These are phyloP conservation scores for Xylaria polymorpha DNA, from an alignment of 2,329 filamentous ascomycete genomes.

Conservation along the genomic window DNA sequence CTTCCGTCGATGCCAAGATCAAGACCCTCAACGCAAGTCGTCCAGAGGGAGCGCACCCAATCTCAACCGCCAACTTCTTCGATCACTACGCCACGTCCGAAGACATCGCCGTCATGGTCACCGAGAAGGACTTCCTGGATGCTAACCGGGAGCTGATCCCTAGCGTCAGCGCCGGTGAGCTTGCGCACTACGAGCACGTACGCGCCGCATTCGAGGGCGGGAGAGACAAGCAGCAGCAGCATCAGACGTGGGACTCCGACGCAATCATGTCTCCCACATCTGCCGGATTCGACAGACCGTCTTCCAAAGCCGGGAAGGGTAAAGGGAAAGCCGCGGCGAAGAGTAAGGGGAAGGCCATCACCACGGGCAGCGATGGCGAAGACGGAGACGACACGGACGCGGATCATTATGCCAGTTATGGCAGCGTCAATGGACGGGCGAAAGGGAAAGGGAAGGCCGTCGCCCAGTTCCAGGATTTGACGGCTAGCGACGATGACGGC, in stretches of 20 bases:
- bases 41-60: conserved; percentile 56
- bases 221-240: conserved; percentile 58
- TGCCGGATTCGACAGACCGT: conserved; percentile 30
- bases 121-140: conserved; percentile 85
- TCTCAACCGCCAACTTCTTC: conserved; percentile 94
- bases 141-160: conserved; percentile 90
- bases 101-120: conserved; percentile 88
- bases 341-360: conserved; percentile 53
- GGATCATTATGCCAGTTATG: conserved; percentile 44
- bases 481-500: conserved; percentile 67
- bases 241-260: conserved; percentile 48
- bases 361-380: conserved; percentile 50
- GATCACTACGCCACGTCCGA: conserved; percentile 87
- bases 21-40: conserved; percentile 69
- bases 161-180: conserved; percentile 90
- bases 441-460: conserved; percentile 69
- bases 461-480: conserved; percentile 63
- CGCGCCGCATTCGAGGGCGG: conserved; percentile 82
- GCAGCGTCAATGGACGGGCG: conserved; percentile 45
- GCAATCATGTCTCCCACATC: conserved; percentile 33
- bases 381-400: conserved; percentile 50
- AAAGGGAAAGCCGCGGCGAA: conserved; percentile 55
- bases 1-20: conserved; percentile 85
- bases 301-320: conserved; percentile 41
- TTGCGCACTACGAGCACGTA: conserved; percentile 90